A percentile compares a stretch with the other conserved stretches of the same genome.
These are phyloP conservation scores for Turnera subulata DNA, from an alignment of 345 rosid species.

Conservation along the genomic window DNA sequence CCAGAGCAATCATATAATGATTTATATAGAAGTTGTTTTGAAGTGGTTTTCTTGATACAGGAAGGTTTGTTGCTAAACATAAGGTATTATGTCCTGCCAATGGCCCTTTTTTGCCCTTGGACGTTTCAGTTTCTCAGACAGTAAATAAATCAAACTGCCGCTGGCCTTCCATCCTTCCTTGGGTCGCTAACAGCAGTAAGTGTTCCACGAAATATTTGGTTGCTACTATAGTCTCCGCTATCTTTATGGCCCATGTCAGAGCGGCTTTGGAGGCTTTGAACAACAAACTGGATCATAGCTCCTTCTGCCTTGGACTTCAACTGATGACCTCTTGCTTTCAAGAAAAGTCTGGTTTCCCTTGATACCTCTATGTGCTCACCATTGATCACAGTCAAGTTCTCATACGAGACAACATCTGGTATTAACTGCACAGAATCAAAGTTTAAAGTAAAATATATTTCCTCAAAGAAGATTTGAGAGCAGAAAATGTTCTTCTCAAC, in stretches of 20 bases:
- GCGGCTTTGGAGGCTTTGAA: conserved; percentile 44
- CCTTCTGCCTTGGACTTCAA: conserved; percentile 43
- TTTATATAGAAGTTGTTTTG: no score
- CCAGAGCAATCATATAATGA: no score
- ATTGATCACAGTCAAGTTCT: conserved; percentile 63
- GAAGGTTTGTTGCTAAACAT: no score
- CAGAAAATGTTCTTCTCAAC: not conserved
- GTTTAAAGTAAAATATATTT: no score
- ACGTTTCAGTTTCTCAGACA: conserved; percentile 19
- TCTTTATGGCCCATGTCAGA: conserved; percentile 33
- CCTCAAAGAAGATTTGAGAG: not conserved
- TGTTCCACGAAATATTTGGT: conserved; percentile 35
- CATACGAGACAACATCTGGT: conserved; percentile 65
- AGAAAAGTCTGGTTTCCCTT: conserved; percentile 45
- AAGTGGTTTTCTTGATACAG: no score
- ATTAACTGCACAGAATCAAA: conserved; percentile 45
- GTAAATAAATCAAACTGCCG: conserved; percentile 59
- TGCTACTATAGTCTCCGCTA: conserved; percentile 17
- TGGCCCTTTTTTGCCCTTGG: no score
- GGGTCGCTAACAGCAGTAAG: conserved; percentile 91
- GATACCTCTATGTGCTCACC: conserved; percentile 76
- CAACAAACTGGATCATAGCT: conserved; percentile 79
- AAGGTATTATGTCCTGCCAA: no score
- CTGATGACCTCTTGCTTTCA: conserved; percentile 55
- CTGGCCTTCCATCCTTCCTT: conserved; percentile 84